phyloP scores from a whole-genome alignment of 2,329 filamentous ascomycete genomes.

The Pyricularia pennisetigena region DNA sequence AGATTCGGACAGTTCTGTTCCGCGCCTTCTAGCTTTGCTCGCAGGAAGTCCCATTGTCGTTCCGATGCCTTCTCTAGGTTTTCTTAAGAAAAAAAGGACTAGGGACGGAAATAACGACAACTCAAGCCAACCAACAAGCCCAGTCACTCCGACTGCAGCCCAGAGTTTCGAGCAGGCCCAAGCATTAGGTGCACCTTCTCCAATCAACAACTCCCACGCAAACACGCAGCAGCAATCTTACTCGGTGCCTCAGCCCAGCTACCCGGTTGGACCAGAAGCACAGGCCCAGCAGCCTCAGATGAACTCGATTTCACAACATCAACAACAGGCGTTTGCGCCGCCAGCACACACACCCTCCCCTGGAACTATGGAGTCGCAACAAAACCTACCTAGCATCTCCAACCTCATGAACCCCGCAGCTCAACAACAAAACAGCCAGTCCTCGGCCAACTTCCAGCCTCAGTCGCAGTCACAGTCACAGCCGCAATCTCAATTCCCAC shows the following conservation, averaged over 20 bases:
- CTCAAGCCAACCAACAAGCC: slow-evolving; percentile 55
- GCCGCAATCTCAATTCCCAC: slow-evolving; percentile 11
- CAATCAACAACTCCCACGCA: slow-evolving; percentile 12
- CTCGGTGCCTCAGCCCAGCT: slow-evolving; percentile 9
- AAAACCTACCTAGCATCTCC: slow-evolving; percentile 67
- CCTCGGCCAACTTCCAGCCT: slow-evolving; percentile 21
- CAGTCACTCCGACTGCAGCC: slow-evolving; percentile 47
- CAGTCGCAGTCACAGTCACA: slow-evolving; percentile 14
- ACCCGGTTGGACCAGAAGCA: slow-evolving; percentile 19
- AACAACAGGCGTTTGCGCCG: slow-evolving; percentile 17
- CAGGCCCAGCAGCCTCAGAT: slow-evolving; percentile 20
- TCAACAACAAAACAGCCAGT: slow-evolving; percentile 31
- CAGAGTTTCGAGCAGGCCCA: slow-evolving; percentile 38
- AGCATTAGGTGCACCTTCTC: slow-evolving; percentile 11
- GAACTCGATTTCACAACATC: slow-evolving; percentile 18
- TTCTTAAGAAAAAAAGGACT: slow-evolving; percentile 98
- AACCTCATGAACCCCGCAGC: slow-evolving; percentile 64
- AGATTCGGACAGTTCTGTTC: background rate
- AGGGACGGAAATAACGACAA: slow-evolving; percentile 75
- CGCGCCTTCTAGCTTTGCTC: background rate
- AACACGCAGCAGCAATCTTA: slow-evolving; percentile 17
- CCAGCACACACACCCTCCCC: slow-evolving; percentile 24
- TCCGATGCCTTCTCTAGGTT: slow-evolving; percentile 85
- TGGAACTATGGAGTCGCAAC: slow-evolving; percentile 41
- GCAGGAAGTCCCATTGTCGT: background rate